Percentiles rank a stretch among this genome's conserved stretches.
phyloP scores from a whole-genome alignment of 2,329 filamentous ascomycete species.

The Didymella lethalis region DNA sequence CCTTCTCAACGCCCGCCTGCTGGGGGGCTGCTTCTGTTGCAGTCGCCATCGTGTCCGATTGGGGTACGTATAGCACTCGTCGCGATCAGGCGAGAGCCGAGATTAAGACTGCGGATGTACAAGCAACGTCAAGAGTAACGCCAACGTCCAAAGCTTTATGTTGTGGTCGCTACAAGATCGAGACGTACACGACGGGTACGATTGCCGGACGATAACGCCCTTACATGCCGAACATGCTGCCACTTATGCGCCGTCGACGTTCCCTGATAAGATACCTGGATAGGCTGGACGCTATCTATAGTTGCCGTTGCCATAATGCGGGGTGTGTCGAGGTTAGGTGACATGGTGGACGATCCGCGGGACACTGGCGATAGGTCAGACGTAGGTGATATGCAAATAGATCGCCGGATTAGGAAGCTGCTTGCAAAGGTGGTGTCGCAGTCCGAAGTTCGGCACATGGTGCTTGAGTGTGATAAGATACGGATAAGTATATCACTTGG shows the following conservation, averaged over 20 bases:
- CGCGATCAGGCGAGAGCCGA: neutral
- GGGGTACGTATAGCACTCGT: neutral
- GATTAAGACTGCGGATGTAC: conserved; percentile 1
- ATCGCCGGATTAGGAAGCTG: conserved; percentile 36
- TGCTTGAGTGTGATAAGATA: conserved; percentile 4
- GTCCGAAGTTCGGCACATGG: conserved; percentile 13
- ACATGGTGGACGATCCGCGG: conserved; percentile 20
- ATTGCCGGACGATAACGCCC: conserved; percentile 18
- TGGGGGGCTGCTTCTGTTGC: conserved; percentile 7
- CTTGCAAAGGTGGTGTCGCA: neutral
- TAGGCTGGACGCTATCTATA: conserved; percentile 17
- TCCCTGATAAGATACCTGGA: conserved; percentile 30
- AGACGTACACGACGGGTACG: conserved; percentile 2
- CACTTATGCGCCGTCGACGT: conserved; percentile 24
- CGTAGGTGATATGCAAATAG: conserved; percentile 24
- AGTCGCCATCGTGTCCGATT: conserved; percentile 17
- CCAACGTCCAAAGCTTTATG: conserved; percentile 16
- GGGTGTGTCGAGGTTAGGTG: conserved; percentile 21
- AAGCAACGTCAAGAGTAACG: conserved; percentile 12
- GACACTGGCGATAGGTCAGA: conserved; percentile 24
- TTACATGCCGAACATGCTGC: conserved; percentile 10
- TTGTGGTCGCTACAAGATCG: neutral
- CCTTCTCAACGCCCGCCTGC: conserved; percentile 30
- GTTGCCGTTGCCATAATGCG: conserved; percentile 21
- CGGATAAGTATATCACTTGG: neutral